Evolutionary conservation across 2,329 filamentous ascomycete genomes (phyloP), one percentile per base, ranked within the genome.

Genomic region (Monilinia vaccinii-corymbosi): DNA sequence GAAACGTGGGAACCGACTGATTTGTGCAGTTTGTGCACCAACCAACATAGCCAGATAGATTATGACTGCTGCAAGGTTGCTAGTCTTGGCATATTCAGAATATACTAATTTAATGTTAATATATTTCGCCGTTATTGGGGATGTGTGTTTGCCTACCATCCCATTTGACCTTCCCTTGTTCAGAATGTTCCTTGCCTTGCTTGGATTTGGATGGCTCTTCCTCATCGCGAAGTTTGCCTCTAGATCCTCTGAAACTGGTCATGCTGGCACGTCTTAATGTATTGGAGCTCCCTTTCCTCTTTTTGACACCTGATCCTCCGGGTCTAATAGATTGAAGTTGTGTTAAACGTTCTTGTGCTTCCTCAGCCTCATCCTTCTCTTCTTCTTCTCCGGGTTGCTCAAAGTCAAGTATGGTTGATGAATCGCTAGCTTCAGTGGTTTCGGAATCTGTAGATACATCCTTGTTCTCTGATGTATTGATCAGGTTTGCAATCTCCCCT

Each of bases 141-240:
- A 42, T 56, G 45, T 23, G 51, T 58, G 16, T 23, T 18, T 53
- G 67, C 74, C 49, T 71, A 77, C 76, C 75, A 65, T 86, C 82
- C 92, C 94, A 97, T 74, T 97, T 97, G 67, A 99, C 94, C 73
- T 97, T 97, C 70, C 94, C 94, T 75, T 99, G 91, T 73, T 99
- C 91, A 2, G 84, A 82, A 66, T 88, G 87, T 73, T 99, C 94
- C 75, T 96, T 95, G 60, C 80, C 81, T 74, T 97, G 92, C 71
- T 86, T 90, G 48, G 88, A 91, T 75, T 90, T 93, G 58, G 72
- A 81, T 3, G 82, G 83, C 56, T 89, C 85, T 74, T 93, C 90
- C 68, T 97, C 91, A 67, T 97, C 93, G 0, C 80, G 82, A 36
- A 93, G 74, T 74, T 94, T 96, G 67, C 91, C 90, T 63, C 90